Base-by-base conservation (phyloP, 1,284 basidiomycete species). In the Naganishia sp. region DNA sequence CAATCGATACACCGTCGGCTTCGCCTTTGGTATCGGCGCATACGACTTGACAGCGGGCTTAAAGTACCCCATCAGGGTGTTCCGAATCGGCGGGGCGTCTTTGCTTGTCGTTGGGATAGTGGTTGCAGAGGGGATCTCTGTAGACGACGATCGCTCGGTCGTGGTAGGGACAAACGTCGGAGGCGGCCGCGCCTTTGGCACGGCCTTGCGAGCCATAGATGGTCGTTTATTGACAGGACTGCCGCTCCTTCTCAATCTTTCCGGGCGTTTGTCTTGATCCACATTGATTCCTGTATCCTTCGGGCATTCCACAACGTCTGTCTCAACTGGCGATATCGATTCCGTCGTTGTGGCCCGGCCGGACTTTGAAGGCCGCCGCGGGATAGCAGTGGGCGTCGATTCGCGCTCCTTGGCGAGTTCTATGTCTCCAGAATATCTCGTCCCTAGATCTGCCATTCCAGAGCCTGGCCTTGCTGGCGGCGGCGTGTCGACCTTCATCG, bases 1-100 rank as follows among this genome's bases (percentile, higher is more conserved):
- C n/a, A 61, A n/a, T 41, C 58, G 58, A 51, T 61, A 61, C 35
- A 61, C 58, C 11, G 58, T 49, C 47, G 35, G 47, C 39, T 61
- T 61, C 21, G 23, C 35, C 23, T 31, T 61, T 15, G 25, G 47
- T 35, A 35, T n/a, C 9, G n/a, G 45, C 23, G 9, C 58, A 21
- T 54, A 42, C n/a, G 47, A 21, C 25, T 23, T 51, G 35, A n/a
- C 25, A 47, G 35, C 28, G 1, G 58, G 39, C 23, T 61, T 41
- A 23, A 61, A 51, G 13, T 42, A 61, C 21, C 45, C 47, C 35
- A 51, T 61, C 47, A 51, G 41, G 7, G 58, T 61, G 21, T 39
- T 43, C 47, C 21, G 42, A 41, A n/a, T 35, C 47, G 17, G 35
- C 7, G 11, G 47, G 42, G 21, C 35, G 46, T 15, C 35, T 39